Evolutionary conservation across 768 basidiomycete genomes (phyloP).

Genomic region (Suillus subluteus): DNA sequence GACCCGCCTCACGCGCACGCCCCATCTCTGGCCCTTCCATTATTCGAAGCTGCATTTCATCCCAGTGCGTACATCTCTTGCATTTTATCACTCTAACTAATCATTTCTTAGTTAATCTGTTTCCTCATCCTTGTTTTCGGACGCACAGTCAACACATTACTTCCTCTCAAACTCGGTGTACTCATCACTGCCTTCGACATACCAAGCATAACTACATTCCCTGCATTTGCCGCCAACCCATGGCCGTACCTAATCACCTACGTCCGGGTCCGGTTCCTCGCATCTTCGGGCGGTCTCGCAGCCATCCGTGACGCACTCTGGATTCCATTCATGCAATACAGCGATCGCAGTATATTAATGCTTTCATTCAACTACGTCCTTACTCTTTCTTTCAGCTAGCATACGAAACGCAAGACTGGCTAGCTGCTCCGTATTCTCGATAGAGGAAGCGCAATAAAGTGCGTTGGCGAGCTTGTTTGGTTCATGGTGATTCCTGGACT

Average conservation of each 20-base stretch:
- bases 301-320: slow-evolving; percentile 75
- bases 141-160: no score
- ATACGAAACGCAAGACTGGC: slow-evolving; percentile 81
- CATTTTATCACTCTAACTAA: no score
- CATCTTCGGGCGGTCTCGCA: slow-evolving; percentile 74
- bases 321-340: slow-evolving; percentile 89
- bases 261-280: slow-evolving; percentile 68
- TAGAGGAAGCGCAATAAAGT: slow-evolving; percentile 85
- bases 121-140: no score
- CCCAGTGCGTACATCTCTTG: no score
- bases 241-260: slow-evolving; percentile 68
- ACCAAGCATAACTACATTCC: no score
- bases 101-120: no score
- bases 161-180: no score
- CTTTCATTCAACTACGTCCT: slow-evolving; percentile 86
- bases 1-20: no score
- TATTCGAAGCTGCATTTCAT: no score
- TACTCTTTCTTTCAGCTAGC: slow-evolving; percentile 84
- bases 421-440: slow-evolving; percentile 61
- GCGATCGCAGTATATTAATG: slow-evolving; percentile 59
- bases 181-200: no score
- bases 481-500: slow-evolving; percentile 86
- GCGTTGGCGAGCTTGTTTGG: slow-evolving; percentile 76
- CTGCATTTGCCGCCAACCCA: no score
- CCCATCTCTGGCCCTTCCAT: no score